A percentile compares a stretch with the other conserved stretches of the same genome.
Conservation (phyloP, 1,284 basidiomycete species). For the Ustilago sp. region DNA sequence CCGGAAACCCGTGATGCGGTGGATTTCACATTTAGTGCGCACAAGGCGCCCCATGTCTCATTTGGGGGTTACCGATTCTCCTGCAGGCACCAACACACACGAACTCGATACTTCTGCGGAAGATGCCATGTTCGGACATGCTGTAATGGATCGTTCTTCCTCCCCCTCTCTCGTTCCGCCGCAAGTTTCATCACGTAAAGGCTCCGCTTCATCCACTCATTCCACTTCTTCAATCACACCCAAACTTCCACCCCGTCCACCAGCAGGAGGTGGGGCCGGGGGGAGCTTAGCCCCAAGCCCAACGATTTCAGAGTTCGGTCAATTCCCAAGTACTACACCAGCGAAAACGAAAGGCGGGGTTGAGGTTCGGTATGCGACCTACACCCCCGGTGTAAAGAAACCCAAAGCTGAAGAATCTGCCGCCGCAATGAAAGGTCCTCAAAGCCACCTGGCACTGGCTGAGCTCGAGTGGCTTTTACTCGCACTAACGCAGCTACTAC, state of each 20-base stretch:
- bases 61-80: constrained; percentile 4
- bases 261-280: neutral
- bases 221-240: constrained; percentile 17
- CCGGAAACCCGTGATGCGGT: too few species aligned
- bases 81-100: constrained; percentile 9
- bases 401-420: neutral
- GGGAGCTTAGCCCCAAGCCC: constrained; percentile 28
- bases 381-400: constrained; percentile 35
- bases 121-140: constrained; percentile 46
- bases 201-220: constrained; percentile 23
- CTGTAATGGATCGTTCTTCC: constrained; percentile 1
- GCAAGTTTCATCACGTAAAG: constrained; percentile 24
- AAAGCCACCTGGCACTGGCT: neutral
- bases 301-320: constrained; percentile 43
- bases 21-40: too few species aligned
- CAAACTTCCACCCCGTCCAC: constrained; percentile 30
- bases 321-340: constrained; percentile 10
- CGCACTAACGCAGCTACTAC: constrained; percentile 12
- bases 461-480: neutral
- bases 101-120: constrained; percentile 37
- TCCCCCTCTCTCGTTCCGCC: constrained; percentile 6
- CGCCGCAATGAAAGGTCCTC: neutral
- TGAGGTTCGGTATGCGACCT: constrained; percentile 34
- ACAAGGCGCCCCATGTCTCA: too few species aligned
- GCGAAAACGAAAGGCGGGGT: constrained; percentile 5